Evolutionary conservation across 306 rosid species (phyloP), one percentile per base, ranked within the genome.

Genomic region (Pterocarpus macrocarpus): DNA sequence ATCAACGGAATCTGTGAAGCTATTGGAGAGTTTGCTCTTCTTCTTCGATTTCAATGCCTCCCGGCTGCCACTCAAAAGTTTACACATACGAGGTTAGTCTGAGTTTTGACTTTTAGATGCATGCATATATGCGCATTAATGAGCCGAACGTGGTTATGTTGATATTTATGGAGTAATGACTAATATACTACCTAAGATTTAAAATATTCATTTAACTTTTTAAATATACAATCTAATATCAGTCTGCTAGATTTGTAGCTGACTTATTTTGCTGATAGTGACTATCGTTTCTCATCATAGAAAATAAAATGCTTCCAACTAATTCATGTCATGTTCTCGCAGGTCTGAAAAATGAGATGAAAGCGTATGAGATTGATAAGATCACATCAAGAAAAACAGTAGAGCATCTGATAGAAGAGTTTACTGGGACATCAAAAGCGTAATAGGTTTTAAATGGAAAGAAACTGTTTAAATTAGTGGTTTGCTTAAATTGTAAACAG

Each of bases 1-100:
- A 34, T 76, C 89, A 22, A 81, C 94, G 17, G 97, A 92, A 76
- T 89, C 98, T n/a, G 69, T 58, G 62, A 92, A 89, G 87, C 89
- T 88, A 57, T 86, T 88, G 87, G 88, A 85, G 87, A 87, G 88
- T 86, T 78, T 92, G 81, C 80, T 91, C 39, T 69, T 78, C 69
- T 94, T 94, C 90, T 88, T 94, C 43, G 87, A 92, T 77, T 85
- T 92, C 67, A 86, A 90, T 78, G 83, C 92, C 72, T 89, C 94
- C 62, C 79, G 88, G 22, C 79, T 94, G 72, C 91, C 94, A 59
- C 93, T 94, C 80, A 91, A 79, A 85, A 83, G 35, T 63, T 80
- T 92, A 71, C 85, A 84, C 59, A 66, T 82, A 75, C 81, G 91
- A 80, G 98, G 97, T 87, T 73, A n/a, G 30, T 52, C 17, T 14